These are phyloP conservation scores for Talaromyces pinophilus DNA, from an alignment of 2,329 filamentous ascomycete genomes.

Conservation along the genomic window DNA sequence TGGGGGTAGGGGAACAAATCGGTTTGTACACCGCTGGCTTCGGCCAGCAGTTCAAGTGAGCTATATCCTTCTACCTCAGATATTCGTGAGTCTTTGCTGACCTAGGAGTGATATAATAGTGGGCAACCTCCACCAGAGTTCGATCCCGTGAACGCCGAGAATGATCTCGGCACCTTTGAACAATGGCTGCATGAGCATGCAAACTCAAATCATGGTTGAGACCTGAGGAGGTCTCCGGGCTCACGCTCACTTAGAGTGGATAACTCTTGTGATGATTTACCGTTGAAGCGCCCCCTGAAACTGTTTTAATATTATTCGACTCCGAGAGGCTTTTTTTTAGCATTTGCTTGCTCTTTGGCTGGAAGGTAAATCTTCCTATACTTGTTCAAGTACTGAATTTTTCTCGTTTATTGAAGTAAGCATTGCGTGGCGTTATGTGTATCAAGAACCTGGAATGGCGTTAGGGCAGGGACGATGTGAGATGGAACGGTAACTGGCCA, in stretches of 20 bases:
- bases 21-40: not conserved
- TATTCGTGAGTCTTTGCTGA: not conserved
- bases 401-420: not conserved
- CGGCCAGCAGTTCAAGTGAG: conserved; percentile 16
- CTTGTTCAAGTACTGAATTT: not conserved
- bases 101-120: not conserved
- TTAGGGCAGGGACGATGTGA: not conserved
- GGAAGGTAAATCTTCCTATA: not conserved
- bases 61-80: not conserved
- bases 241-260: not conserved
- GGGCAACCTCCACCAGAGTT: not conserved
- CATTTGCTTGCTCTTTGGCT: not conserved
- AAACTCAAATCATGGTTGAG: not conserved
- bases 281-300: too few species aligned
- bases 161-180: not conserved
- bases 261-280: not conserved
- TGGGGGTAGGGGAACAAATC: not conserved
- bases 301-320: not conserved
- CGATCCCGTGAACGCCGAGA: not conserved
- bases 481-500: not conserved
- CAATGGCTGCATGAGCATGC: not conserved
- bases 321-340: not conserved
- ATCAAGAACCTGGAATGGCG: not conserved
- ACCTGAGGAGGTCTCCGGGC: not conserved
- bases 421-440: not conserved